Percentiles rank a stretch among this genome's conserved stretches.
Conservation (phyloP, 495 filamentous ascomycete genomes). For the Penicillium maclennaniae region DNA sequence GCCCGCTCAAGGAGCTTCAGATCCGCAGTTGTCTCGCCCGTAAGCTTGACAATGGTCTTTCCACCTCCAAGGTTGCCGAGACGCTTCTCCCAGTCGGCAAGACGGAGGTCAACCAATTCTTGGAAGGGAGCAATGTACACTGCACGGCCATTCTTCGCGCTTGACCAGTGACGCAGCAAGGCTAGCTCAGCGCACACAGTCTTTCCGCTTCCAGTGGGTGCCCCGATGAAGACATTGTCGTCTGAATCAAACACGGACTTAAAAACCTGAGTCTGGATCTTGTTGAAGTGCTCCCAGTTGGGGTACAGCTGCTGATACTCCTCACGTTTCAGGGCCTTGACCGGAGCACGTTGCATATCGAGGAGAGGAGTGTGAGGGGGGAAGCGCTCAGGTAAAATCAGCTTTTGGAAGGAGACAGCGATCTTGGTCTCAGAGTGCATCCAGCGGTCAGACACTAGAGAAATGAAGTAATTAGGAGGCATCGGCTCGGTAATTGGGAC, state of each 20-base stretch:
- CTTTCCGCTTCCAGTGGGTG: constrained; percentile 91
- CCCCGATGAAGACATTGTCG: constrained; percentile 87
- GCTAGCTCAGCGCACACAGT: constrained; percentile 96
- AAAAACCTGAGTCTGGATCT: constrained; percentile 95
- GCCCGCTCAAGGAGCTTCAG: constrained; percentile 83
- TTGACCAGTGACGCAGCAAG: constrained; percentile 80
- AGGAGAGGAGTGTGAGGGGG: constrained; percentile 86
- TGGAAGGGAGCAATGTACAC: constrained; percentile 97
- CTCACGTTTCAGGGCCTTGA: constrained; percentile 79
- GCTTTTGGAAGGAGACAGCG: constrained; percentile 88
- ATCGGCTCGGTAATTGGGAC: constrained; percentile 95
- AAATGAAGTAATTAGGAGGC: constrained; percentile 98
- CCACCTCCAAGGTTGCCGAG: constrained; percentile 70
- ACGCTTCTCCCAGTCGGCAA: constrained; percentile 79
- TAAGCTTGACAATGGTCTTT: constrained; percentile 91
- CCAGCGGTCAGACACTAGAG: constrained; percentile 90
- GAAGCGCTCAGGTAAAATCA: constrained; percentile 92
- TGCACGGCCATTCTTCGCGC: constrained; percentile 65
- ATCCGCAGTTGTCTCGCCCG: constrained; percentile 88
- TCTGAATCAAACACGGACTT: constrained; percentile 85
- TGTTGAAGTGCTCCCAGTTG: constrained; percentile 88
- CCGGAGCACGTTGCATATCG: constrained; percentile 85
- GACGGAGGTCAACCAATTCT: constrained; percentile 77
- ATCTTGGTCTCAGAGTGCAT: constrained; percentile 96
- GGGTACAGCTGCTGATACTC: constrained; percentile 82